Conservation (phyloP, 257 asterid species). For the Salvia hispanica region DNA sequence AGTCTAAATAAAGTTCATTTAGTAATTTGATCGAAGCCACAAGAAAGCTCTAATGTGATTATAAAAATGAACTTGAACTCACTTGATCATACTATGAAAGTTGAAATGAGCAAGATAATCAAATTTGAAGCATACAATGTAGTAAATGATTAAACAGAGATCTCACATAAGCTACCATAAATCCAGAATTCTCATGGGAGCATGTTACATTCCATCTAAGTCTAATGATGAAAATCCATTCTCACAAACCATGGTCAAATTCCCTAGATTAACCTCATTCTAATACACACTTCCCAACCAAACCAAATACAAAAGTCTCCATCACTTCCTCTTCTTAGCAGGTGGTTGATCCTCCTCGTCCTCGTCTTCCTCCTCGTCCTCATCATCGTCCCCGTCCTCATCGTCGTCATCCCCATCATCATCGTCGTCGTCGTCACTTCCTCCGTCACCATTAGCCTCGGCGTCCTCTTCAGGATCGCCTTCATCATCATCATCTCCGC, state of each 20-base stretch:
- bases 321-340: conserved; percentile 81
- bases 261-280: conserved; percentile 47
- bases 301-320: conserved; percentile 32
- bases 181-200: conserved; percentile 38
- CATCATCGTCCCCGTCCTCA: conserved; percentile 46
- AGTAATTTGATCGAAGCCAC: no score
- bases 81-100: no score
- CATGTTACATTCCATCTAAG: conserved; percentile 43
- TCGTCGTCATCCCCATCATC: conserved; percentile 46
- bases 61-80: no score
- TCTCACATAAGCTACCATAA: conserved; percentile 31
- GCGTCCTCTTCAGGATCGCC: conserved; percentile 63
- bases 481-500: conserved; percentile 68
- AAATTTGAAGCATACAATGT: no score
- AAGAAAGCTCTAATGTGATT: no score
- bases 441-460: conserved; percentile 63
- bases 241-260: conserved; percentile 42
- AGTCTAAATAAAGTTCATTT: no score
- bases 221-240: conserved; percentile 40
- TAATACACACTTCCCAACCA: conserved; percentile 59
- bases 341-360: conserved; percentile 90
- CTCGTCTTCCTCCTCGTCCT: conserved; percentile 47
- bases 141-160: neutral
- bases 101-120: no score
- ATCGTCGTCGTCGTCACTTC: conserved; percentile 48